Evolutionary conservation across 2,329 filamentous ascomycete genomes (phyloP), one percentile per base, ranked within the genome.

Genomic region (Colletotrichum echinochloae): DNA sequence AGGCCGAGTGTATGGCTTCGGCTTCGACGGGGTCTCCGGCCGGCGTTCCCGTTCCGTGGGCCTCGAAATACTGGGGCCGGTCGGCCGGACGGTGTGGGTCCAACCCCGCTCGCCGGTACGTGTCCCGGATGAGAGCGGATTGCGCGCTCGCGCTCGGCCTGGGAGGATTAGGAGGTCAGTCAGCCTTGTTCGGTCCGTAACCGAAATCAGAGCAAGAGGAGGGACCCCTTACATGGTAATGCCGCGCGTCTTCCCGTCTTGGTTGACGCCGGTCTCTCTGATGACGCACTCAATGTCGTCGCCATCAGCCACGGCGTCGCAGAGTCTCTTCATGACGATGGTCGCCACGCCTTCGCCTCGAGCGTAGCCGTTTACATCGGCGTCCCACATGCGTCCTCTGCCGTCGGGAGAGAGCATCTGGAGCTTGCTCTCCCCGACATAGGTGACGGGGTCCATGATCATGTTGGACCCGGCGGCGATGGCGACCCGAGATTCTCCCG

Each of bases 271-370:
- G 1, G 73, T 76, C 7, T 60, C 75, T 2, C 74, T 57, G 33
- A 78, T 74, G 33, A 78, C 44, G 39, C 69, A 70, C 7, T 74
- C 59, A 14, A 79, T 77, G 33, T 64, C 33, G 35, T 78, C 74
- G 39, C 75, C 74, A 66, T 78, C 74, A 28, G 2, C 74, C 7
- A 87, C 65, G 0, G 87, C 87, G 1, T 79, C 71, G 16, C 72
- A 78, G 12, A 88, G 76, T 1, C 73, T 74, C 73, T 88, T 89
- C 8, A 89, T 70, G 0, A 87, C 74, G 0, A 88, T 72, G 0
- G 79, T 76, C 1, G 81, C 83, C 9, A 85, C 74, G 1, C 86
- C 87, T 52, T 89, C 87, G 12, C 86, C 87, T 0, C 86, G 80
- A 7, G 79, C 85, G 73, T 88, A 89, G 1, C 87, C 87, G 73